Conservation (phyloP, 2,329 filamentous ascomycete species). For the Sclerotiophoma versabilis region DNA sequence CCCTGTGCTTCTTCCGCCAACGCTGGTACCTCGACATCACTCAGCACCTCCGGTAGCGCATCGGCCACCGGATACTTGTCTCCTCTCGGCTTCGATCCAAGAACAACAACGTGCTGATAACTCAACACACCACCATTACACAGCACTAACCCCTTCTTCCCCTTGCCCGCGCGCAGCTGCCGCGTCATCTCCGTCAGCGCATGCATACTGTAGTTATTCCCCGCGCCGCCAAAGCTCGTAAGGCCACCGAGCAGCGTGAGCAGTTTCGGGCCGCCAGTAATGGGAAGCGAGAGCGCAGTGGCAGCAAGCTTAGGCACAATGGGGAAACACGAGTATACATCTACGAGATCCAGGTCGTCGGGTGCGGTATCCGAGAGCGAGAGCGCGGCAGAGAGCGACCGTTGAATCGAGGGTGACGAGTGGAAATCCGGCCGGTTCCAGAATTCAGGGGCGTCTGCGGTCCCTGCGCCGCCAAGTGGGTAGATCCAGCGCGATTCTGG, state of each 20-base stretch:
- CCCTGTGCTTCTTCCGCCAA: constrained; percentile 55
- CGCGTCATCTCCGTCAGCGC: constrained; percentile 54
- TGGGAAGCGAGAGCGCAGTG: constrained; percentile 63
- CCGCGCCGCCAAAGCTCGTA: constrained; percentile 73
- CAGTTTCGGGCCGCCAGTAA: constrained; percentile 55
- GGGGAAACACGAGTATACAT: constrained; percentile 74
- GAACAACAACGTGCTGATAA: constrained; percentile 68
- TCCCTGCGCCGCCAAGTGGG: constrained; percentile 68
- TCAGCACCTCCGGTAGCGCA: constrained; percentile 54
- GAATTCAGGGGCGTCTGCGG: constrained; percentile 65
- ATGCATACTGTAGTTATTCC: constrained; percentile 76
- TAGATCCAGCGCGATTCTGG: constrained; percentile 68
- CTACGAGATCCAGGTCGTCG: constrained; percentile 65
- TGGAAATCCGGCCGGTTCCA: constrained; percentile 68
- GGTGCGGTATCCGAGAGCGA: constrained; percentile 55
- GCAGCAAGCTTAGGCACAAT: constrained; percentile 73
- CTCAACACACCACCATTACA: constrained; percentile 72
- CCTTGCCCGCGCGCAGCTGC: constrained; percentile 57
- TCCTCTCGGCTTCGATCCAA: constrained; percentile 58
- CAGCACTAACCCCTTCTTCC: constrained; percentile 63
- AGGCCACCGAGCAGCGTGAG: constrained; percentile 70
- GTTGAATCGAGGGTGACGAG: constrained; percentile 64
- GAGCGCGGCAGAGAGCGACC: constrained; percentile 64
- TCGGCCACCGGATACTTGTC: constrained; percentile 58
- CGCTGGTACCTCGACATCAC: constrained; percentile 50